Evolutionary conservation across 257 asterid genomes (phyloP).

Genomic region (Primulina tabacum): DNA sequence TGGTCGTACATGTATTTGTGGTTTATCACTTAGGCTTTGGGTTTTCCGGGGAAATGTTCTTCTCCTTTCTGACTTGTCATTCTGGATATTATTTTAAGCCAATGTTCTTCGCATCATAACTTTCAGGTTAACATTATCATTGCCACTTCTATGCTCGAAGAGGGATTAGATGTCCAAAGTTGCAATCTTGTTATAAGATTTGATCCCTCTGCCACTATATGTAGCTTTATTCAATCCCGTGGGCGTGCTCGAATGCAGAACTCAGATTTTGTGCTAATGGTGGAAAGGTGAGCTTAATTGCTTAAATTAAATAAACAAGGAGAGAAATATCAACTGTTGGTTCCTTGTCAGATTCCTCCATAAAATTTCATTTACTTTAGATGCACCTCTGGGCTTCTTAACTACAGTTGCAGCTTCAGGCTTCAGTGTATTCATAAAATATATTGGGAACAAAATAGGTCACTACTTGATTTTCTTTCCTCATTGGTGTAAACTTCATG

Average conservation of each 20-base stretch:
- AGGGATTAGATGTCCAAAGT: constrained; percentile 90
- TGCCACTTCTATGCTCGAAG: constrained; percentile 89
- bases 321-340: background rate
- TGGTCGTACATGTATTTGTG: background rate
- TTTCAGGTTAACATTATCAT: constrained; percentile 75
- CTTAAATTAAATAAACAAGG: background rate
- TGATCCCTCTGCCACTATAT: constrained; percentile 69
- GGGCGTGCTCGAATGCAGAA: constrained; percentile 94
- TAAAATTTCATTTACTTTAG: background rate
- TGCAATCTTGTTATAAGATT: constrained; percentile 92
- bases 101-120: constrained; percentile 9
- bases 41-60: background rate
- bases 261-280: constrained; percentile 76
- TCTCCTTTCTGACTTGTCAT: background rate
- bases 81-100: background rate
- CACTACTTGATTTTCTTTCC: background rate
- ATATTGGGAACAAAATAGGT: background rate
- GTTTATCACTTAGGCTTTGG: background rate
- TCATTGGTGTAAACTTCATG: constrained; percentile 15
- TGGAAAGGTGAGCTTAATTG: constrained; percentile 46
- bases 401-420: background rate
- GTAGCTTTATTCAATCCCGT: constrained; percentile 94
- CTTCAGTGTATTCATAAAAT: background rate
- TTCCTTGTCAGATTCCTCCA: background rate
- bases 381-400: background rate